Conservation (phyloP, 176 grass and related monocot genomes). For the Canna indica region DNA sequence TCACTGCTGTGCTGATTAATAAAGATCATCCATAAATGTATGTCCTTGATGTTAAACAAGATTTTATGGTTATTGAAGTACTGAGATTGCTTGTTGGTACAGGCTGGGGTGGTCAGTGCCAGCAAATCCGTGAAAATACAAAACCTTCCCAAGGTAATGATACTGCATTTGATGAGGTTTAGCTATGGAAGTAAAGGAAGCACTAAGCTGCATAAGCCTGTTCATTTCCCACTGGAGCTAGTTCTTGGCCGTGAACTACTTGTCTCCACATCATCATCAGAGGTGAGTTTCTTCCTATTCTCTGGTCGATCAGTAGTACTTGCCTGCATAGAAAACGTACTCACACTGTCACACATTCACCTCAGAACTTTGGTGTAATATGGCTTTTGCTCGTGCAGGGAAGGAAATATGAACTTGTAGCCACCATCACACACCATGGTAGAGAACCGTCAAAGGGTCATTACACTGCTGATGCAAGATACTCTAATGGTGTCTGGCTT, state of each 20-base stretch:
- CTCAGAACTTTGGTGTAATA: too few species aligned
- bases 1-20: too few species aligned
- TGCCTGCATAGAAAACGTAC: too few species aligned
- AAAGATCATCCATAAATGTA: background rate
- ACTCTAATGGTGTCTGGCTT: conserved; percentile 53
- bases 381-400: conserved; percentile 33
- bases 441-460: conserved; percentile 62
- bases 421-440: conserved; percentile 83
- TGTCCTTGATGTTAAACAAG: background rate
- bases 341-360: too few species aligned
- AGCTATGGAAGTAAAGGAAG: conserved; percentile 70
- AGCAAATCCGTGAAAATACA: conserved; percentile 79
- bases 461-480: conserved; percentile 70
- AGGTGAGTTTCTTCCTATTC: conserved; percentile 4
- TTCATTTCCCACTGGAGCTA: conserved; percentile 57
- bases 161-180: conserved; percentile 95
- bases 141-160: conserved; percentile 67
- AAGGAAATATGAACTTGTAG: conserved; percentile 84
- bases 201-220: conserved; percentile 61
- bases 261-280: conserved; percentile 36
- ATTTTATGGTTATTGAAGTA: background rate
- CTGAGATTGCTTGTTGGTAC: conserved; percentile 17
- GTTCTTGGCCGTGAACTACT: conserved; percentile 63
- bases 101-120: conserved; percentile 75
- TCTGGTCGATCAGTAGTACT: background rate